A percentile compares a stretch with the other conserved stretches of the same genome.
phyloP scores from a whole-genome alignment of 441 rosid species.

The Syzygium malaccense region DNA sequence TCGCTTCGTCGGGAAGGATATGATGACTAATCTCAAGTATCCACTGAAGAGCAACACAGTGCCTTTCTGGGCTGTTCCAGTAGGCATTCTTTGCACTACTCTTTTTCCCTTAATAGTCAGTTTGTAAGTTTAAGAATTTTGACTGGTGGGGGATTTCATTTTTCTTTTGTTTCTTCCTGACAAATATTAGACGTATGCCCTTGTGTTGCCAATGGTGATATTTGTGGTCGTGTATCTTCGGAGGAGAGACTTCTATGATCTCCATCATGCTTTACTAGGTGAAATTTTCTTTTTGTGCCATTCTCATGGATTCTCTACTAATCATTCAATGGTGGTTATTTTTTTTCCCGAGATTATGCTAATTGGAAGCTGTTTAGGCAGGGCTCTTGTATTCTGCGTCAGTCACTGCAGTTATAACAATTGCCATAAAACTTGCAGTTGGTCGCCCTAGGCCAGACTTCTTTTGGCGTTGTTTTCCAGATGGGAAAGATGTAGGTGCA shows the following conservation, averaged over 20 bases:
- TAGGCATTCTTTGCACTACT: background rate
- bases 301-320: background rate
- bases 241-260: conserved; percentile 80
- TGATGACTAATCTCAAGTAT: conserved; percentile 5
- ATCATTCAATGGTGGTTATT: background rate
- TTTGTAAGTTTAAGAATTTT: background rate
- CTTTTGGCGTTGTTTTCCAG: conserved; percentile 95
- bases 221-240: conserved; percentile 48
- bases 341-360: background rate
- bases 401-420: conserved; percentile 68
- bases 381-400: conserved; percentile 70
- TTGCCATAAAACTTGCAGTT: conserved; percentile 70
- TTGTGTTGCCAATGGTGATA: conserved; percentile 56
- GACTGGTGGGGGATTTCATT: background rate
- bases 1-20: conserved; percentile 3
- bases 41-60: conserved; percentile 3
- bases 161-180: background rate
- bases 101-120: background rate
- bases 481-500: conserved; percentile 71
- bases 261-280: conserved; percentile 83
- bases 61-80: conserved; percentile 11
- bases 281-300: background rate
- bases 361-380: conserved; percentile 12
- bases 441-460: conserved; percentile 96
- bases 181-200: background rate